phyloP scores from a whole-genome alignment of 106 monocot species.

The Dendrobium officinale region DNA sequence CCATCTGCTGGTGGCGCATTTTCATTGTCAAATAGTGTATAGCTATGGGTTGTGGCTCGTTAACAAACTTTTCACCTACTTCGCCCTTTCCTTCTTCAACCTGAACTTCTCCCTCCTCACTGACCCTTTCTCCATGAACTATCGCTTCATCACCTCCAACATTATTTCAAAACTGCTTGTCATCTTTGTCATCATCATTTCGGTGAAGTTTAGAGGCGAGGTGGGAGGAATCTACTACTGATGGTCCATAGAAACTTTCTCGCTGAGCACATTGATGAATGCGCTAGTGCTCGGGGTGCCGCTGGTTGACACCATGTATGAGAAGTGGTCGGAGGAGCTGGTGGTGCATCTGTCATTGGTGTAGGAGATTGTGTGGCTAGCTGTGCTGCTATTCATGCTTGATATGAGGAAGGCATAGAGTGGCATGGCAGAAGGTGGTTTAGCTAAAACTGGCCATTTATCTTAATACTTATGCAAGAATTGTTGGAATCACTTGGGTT shows the following conservation, averaged over 20 bases:
- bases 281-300: slow-evolving; percentile 47
- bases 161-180: slow-evolving; percentile 46
- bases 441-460: slow-evolving; percentile 58
- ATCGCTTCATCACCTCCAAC: slow-evolving; percentile 51
- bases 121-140: slow-evolving; percentile 64
- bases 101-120: slow-evolving; percentile 57
- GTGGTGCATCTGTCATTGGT: slow-evolving; percentile 70
- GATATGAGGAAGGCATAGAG: slow-evolving; percentile 41
- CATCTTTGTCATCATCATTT: slow-evolving; percentile 13
- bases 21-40: slow-evolving; percentile 64
- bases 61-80: slow-evolving; percentile 58
- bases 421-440: slow-evolving; percentile 36
- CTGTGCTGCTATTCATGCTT: slow-evolving; percentile 51
- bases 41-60: slow-evolving; percentile 13
- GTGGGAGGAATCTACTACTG: slow-evolving; percentile 19
- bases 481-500: slow-evolving; percentile 52
- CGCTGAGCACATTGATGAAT: slow-evolving; percentile 39
- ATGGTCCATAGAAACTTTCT: slow-evolving; percentile 50
- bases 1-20: slow-evolving; percentile 70
- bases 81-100: slow-evolving; percentile 75
- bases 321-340: slow-evolving; percentile 30
- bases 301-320: slow-evolving; percentile 42
- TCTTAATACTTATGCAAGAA: slow-evolving; percentile 60
- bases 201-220: slow-evolving; percentile 25
- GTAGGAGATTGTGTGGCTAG: slow-evolving; percentile 60